A percentile compares a stretch with the other conserved stretches of the same genome.
These are phyloP conservation scores for Gaertneriomyces sp. DNA, from an alignment of 192 early-diverging fungal genomes.

Conservation along the genomic window DNA sequence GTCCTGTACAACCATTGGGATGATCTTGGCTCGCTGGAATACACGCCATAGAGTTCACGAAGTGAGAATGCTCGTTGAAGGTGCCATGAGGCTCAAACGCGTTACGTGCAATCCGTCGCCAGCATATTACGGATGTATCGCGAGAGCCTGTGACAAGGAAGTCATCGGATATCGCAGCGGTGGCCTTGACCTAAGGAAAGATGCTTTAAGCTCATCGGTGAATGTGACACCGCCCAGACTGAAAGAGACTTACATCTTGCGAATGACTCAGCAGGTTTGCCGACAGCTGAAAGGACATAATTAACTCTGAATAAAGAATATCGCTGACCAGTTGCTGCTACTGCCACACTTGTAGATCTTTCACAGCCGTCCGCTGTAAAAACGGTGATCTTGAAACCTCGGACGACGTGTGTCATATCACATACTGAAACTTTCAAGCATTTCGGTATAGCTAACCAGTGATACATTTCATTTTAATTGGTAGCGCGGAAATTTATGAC, in stretches of 20 bases:
- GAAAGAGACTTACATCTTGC: slow-evolving; percentile 40
- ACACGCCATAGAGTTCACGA: slow-evolving; percentile 71
- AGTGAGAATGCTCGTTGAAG: slow-evolving; percentile 69
- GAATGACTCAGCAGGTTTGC: slow-evolving; percentile 51
- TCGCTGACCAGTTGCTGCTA: background rate
- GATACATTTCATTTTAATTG: too few relatives aligned
- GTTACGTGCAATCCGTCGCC: slow-evolving; percentile 57
- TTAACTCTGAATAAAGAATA: background rate
- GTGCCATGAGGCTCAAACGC: slow-evolving; percentile 49
- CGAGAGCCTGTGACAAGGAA: slow-evolving; percentile 20
- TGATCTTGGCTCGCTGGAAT: slow-evolving; percentile 54
- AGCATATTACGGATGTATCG: slow-evolving; percentile 51
- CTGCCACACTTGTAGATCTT: too few relatives aligned
- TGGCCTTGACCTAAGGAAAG: slow-evolving; percentile 24
- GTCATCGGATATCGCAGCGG: slow-evolving; percentile 12
- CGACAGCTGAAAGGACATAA: slow-evolving; percentile 47
- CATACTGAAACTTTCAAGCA: too few relatives aligned
- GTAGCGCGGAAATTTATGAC: too few relatives aligned
- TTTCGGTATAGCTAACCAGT: too few relatives aligned
- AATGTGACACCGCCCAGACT: background rate
- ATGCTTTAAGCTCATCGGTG: background rate
- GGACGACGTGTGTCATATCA: too few relatives aligned
- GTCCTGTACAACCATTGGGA: slow-evolving; percentile 55
- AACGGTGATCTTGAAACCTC: too few relatives aligned
- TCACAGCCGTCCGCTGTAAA: too few relatives aligned